Conservation (phyloP, 495 filamentous ascomycete genomes). For the Cetradonia linearis region DNA sequence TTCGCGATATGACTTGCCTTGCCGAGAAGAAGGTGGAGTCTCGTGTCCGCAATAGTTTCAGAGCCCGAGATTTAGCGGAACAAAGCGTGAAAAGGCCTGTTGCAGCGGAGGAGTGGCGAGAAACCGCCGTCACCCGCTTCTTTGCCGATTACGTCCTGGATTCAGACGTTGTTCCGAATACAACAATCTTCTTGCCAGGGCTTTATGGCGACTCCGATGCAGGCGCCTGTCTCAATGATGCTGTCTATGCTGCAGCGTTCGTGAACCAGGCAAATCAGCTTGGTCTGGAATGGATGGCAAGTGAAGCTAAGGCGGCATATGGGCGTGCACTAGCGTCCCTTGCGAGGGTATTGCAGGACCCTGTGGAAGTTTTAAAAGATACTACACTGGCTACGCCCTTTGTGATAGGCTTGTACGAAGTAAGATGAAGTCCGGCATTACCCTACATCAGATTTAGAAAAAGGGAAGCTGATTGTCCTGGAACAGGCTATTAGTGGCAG, state of each 20-base stretch:
- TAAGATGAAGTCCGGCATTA: not conserved
- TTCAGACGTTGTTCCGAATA: conserved; percentile 8
- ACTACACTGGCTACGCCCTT: not conserved
- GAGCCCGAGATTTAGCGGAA: conserved; percentile 6
- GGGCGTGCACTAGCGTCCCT: conserved; percentile 9
- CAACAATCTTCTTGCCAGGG: conserved; percentile 5
- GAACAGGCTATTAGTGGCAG: not conserved
- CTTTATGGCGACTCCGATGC: conserved; percentile 2
- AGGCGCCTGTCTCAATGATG: conserved; percentile 8
- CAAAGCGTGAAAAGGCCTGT: conserved; percentile 6
- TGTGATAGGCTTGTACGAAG: not conserved
- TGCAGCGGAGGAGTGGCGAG: conserved; percentile 9
- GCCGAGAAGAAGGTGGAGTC: conserved; percentile 6
- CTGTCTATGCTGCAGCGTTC: conserved; percentile 8
- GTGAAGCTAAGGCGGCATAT: conserved; percentile 7
- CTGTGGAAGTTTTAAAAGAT: conserved; percentile 4
- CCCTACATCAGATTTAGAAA: not conserved
- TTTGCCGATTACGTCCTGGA: conserved; percentile 8
- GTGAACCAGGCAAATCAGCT: conserved; percentile 9
- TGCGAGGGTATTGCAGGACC: conserved; percentile 7
- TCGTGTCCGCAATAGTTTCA: conserved; percentile 8
- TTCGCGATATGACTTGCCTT: conserved; percentile 9
- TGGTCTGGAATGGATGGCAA: conserved; percentile 9
- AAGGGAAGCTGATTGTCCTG: not conserved
- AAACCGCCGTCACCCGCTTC: conserved; percentile 4